These are phyloP conservation scores for Ceratobasidium sp. DNA, from an alignment of 1,284 basidiomycete genomes.

Conservation along the genomic window DNA sequence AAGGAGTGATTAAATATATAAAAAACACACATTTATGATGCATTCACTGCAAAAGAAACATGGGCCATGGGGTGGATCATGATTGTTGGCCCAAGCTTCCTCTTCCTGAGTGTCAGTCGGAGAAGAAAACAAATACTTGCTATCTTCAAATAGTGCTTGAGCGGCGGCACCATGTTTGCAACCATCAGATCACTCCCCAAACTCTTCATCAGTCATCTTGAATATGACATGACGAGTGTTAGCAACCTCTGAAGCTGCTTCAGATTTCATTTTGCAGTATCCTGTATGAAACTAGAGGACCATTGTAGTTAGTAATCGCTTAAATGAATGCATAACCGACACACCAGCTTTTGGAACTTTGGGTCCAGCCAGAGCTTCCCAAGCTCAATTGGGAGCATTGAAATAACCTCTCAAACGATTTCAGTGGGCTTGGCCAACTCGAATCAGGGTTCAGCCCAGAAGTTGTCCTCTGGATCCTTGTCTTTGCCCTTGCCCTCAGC, in stretches of 20 bases:
- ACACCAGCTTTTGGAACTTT: background rate
- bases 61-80: too few species aligned
- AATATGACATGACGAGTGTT: background rate
- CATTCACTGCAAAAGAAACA: background rate
- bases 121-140: background rate
- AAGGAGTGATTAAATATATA: background rate
- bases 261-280: background rate
- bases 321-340: background rate
- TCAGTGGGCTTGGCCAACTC: background rate
- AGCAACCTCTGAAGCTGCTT: background rate
- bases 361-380: background rate
- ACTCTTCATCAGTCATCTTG: background rate
- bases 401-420: background rate
- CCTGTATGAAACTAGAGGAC: background rate
- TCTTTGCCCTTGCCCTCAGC: background rate
- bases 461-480: background rate
- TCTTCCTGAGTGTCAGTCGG: too few species aligned
- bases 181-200: background rate
- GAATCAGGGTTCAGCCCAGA: background rate
- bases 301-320: background rate
- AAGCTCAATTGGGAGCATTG: background rate
- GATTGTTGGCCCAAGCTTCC: too few species aligned
- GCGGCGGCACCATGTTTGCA: background rate
- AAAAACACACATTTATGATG: background rate
- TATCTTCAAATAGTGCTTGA: background rate